Evolutionary conservation across 768 basidiomycete species (phyloP).

Genomic region (Boletus reticuloceps): DNA sequence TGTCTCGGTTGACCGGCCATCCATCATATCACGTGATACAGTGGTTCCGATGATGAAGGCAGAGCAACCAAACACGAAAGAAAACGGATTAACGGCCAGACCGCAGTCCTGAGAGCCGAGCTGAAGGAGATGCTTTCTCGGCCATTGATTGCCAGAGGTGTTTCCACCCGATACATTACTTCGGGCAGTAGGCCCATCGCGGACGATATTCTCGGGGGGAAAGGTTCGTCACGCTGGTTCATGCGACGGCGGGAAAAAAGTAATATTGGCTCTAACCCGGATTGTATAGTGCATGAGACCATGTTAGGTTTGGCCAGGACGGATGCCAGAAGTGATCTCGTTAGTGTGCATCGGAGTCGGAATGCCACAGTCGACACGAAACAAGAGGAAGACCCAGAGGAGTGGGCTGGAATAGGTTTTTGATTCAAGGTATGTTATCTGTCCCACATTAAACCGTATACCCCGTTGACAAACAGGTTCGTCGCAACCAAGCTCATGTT

Average conservation of each 20-base stretch:
- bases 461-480: no score
- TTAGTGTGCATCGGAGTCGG: constrained; percentile 29
- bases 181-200: constrained; percentile 79
- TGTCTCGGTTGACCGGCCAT: not conserved
- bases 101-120: constrained; percentile 62
- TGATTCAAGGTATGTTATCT: constrained; percentile 7
- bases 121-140: constrained; percentile 70
- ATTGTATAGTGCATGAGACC: constrained; percentile 53
- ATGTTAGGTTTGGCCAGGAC: constrained; percentile 68
- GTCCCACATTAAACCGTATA: no score
- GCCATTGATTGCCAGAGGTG: constrained; percentile 78
- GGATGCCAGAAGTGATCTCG: constrained; percentile 57
- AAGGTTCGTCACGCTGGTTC: constrained; percentile 47
- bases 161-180: constrained; percentile 85
- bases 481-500: no score
- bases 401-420: constrained; percentile 40
- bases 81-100: constrained; percentile 48
- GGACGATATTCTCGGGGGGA: constrained; percentile 73
- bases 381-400: constrained; percentile 28
- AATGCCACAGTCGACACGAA: constrained; percentile 30
- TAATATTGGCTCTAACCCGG: not conserved
- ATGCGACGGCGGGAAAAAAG: not conserved
- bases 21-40: constrained; percentile 14
- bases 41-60: constrained; percentile 51
- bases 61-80: constrained; percentile 47